Evolutionary conservation across 2,329 filamentous ascomycete species (phyloP), one percentile per base, ranked within the genome.

Genomic region (Stagonosporopsis chrysanthemi): DNA sequence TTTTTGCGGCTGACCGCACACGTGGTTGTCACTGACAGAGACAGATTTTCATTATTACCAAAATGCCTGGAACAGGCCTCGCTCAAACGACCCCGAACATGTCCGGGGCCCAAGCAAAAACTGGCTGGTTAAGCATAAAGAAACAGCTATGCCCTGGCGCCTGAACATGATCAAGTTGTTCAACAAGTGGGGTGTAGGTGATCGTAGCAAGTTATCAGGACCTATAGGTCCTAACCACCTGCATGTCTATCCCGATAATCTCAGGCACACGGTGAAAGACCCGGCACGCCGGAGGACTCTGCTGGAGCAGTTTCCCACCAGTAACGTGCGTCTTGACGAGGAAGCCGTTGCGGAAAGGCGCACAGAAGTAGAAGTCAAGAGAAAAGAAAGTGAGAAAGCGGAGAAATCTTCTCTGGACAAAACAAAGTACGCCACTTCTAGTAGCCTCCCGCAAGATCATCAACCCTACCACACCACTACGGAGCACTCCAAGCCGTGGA

Each of bases 41-140:
- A 15, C n/a, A 52, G 50, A 52, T 14, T 52, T 52, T 17, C 31
- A 40, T 2, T 40, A 45, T 14, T 45, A 24, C 26, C 50, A 52
- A 19, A 52, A 45, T 17, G 41, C 31, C 6, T 52, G 50, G 50
- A 45, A 40, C 17, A 35, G 48, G 28, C 8, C 22, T 14, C 38
- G 38, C 2, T n/a, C 11, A 3, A 3, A 26, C 14, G 5, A 33
- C 6, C 2, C 28, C 1, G 5, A 19, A 2, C 19, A 42, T 8
- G 6, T 14, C 11, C 44, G 22, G 26, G 4, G 14, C 28, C 14
- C 33, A 36, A 6, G n/a, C 33, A 14, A 15, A 4, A 11, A 7
- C 8, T 9, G 28, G 28, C 9, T 29, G 28, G 28, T 4, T 4
- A 29, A 11, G 11, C 7, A 29, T 29, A 29, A 9, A 29, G 28